Evolutionary conservation across 257 asterid species (phyloP).

Genomic region (Fraxinus americana): DNA sequence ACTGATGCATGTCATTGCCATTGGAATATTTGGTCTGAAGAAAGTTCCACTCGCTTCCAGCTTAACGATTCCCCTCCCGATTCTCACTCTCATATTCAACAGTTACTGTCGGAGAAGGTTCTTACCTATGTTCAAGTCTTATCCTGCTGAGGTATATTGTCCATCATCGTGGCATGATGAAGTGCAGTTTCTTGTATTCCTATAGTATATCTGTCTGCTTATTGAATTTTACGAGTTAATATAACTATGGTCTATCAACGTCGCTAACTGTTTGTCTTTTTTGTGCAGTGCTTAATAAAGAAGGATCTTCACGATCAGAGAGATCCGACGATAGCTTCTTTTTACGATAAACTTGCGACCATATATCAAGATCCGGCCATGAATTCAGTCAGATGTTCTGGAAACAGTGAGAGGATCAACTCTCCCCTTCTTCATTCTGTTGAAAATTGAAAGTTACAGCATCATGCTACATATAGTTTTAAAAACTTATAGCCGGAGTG

Average conservation of each 20-base stretch:
- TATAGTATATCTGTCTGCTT: neutral
- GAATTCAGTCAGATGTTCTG: conserved; percentile 41
- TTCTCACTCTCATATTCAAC: conserved; percentile 85
- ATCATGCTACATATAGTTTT: neutral
- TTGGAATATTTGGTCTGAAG: conserved; percentile 94
- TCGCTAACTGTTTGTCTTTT: conserved; percentile 1
- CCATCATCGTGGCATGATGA: neutral
- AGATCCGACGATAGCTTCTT: conserved; percentile 54
- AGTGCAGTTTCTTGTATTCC: neutral
- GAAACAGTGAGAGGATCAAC: conserved; percentile 39
- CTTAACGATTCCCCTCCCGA: conserved; percentile 81
- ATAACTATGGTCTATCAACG: neutral
- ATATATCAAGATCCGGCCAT: conserved; percentile 79
- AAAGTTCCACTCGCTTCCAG: conserved; percentile 80
- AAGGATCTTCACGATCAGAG: conserved; percentile 68
- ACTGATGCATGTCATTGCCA: conserved; percentile 88
- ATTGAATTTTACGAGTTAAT: neutral
- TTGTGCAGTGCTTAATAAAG: conserved; percentile 75
- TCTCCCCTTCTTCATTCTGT: conserved; percentile 61
- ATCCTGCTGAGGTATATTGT: conserved; percentile 77
- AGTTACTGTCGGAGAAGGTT: conserved; percentile 84
- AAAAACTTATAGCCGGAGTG: neutral
- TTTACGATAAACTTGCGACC: conserved; percentile 56
- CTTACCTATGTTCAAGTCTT: conserved; percentile 75
- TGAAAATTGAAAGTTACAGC: conserved; percentile 9